Evolutionary conservation across 345 rosid species (phyloP), one percentile per base, ranked within the genome.

Genomic region (Theobroma cacao): DNA sequence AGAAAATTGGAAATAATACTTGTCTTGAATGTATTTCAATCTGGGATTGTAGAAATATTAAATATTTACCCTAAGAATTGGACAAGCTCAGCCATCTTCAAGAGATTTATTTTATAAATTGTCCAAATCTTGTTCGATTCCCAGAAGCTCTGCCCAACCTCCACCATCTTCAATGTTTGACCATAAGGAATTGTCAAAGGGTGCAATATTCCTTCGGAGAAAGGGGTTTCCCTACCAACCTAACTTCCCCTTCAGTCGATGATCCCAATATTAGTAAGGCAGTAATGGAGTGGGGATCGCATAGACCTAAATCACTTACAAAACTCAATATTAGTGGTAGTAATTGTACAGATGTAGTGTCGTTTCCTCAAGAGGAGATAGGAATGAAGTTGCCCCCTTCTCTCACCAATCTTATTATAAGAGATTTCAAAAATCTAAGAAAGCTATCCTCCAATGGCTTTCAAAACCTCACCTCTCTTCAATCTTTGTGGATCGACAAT

Each of bases 71-170:
- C 9, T 2, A 18, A 18, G 24, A 22, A 18, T 1, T 52, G 58
- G 58, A 18, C 24, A 52, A 52, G 24, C 20, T 48, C 5, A 48
- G 3, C 18, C 18, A 14, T 15, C 53, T 48, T 48, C 53, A 48
- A 2, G 1, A 0, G 18, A 52, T 52, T 52, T 5, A 0, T 3
- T 0, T 52, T 2, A 0, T 0, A 4, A 1, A 0, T 1, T 52
- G 9, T 18, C 24, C 24, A 52, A 5, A 18, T 52, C 10, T 18
- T 22, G 9, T 18, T 18, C 15, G 22, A 4, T 52, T 52, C 9
- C 22, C 56, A 52, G 56, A 18, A 55, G 60, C 3, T 55, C 28
- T 55, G 26, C 60, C 60, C 26, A 55, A n/a, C 28, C 28, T 55
- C n/a, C n/a, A n/a, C n/a, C n/a, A n/a, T n/a, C n/a, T n/a, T n/a